Evolutionary conservation across 225 moss, liverwort and hornwort genomes (phyloP).

Genomic region (Neckera pumila): DNA sequence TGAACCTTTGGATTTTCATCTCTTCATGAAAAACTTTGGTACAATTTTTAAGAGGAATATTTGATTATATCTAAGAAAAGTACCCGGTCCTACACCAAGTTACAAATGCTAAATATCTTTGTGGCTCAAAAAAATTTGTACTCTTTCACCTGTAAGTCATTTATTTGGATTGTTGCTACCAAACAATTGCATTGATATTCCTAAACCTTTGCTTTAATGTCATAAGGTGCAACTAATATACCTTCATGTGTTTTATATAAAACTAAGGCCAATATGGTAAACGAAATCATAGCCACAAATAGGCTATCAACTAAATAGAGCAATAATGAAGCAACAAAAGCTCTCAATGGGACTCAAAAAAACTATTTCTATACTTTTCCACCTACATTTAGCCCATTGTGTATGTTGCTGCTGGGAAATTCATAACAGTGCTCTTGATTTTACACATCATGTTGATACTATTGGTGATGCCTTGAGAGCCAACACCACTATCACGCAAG

Average conservation of each 20-base stretch:
- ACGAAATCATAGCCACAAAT: not conserved
- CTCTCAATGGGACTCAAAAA: not conserved
- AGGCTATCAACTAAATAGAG: not conserved
- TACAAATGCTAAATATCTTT: not conserved
- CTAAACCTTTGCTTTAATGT: not conserved
- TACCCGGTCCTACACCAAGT: not conserved
- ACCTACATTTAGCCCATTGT: constrained; percentile 27
- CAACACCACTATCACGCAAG: constrained; percentile 51
- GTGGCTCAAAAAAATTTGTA: not conserved
- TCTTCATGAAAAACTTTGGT: not conserved
- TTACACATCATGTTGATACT: constrained; percentile 67
- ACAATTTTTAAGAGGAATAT: not conserved
- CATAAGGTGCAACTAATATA: not conserved
- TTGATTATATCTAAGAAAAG: not conserved
- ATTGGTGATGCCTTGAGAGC: constrained; percentile 55
- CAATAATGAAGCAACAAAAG: not conserved
- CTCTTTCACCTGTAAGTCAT: not conserved
- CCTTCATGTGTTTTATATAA: not conserved
- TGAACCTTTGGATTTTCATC: not conserved
- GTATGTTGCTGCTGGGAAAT: constrained; percentile 40
- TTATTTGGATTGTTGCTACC: not conserved
- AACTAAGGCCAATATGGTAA: not conserved
- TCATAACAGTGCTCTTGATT: constrained; percentile 50
- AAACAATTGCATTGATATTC: not conserved
- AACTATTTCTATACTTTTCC: not conserved